Percentiles rank a stretch among this genome's conserved stretches.
Evolutionary conservation across 2,329 filamentous ascomycete genomes (phyloP).

Genomic region (Diaporthe sp.): DNA sequence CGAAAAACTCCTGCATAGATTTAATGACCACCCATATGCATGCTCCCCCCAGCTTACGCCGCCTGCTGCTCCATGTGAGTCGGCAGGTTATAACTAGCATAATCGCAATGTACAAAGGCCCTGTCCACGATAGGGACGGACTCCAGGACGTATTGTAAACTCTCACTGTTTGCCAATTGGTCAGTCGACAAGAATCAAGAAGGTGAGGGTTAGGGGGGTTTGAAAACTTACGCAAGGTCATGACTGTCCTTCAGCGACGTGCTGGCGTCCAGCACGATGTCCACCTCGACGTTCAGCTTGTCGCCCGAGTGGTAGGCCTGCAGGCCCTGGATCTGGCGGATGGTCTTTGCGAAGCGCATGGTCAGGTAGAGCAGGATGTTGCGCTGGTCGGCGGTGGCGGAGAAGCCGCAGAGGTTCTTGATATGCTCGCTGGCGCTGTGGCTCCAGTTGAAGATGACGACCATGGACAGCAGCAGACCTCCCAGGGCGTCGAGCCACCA

Average conservation of each 20-base stretch:
- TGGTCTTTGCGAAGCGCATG: slow-evolving; percentile 92
- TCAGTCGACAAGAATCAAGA: slow-evolving; percentile 12
- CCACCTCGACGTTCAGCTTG: slow-evolving; percentile 85
- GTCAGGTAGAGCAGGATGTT: slow-evolving; percentile 91
- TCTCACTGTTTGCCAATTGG: slow-evolving; percentile 64
- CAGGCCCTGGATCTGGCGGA: slow-evolving; percentile 86
- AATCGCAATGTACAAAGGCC: slow-evolving; percentile 78
- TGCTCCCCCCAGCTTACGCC: slow-evolving; percentile 20
- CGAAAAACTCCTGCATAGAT: slow-evolving; percentile 10
- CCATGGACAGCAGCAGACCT: slow-evolving; percentile 81
- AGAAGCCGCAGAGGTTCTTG: slow-evolving; percentile 83
- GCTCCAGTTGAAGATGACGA: slow-evolving; percentile 86
- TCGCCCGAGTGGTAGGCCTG: slow-evolving; percentile 89
- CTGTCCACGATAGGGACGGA: slow-evolving; percentile 84
- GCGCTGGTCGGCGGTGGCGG: slow-evolving; percentile 83
- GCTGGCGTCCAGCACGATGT: slow-evolving; percentile 84
- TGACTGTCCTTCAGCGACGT: slow-evolving; percentile 85
- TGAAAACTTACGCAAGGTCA: slow-evolving; percentile 70
- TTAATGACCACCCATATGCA: neutral
- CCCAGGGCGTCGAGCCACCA: slow-evolving; percentile 90
- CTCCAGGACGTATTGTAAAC: slow-evolving; percentile 86
- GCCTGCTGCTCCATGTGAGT: slow-evolving; percentile 68
- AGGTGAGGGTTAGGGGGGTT: neutral
- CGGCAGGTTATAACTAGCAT: slow-evolving; percentile 72
- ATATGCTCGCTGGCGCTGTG: slow-evolving; percentile 82